phyloP scores from a whole-genome alignment of 768 basidiomycete species.

The Trametes coccinea region DNA sequence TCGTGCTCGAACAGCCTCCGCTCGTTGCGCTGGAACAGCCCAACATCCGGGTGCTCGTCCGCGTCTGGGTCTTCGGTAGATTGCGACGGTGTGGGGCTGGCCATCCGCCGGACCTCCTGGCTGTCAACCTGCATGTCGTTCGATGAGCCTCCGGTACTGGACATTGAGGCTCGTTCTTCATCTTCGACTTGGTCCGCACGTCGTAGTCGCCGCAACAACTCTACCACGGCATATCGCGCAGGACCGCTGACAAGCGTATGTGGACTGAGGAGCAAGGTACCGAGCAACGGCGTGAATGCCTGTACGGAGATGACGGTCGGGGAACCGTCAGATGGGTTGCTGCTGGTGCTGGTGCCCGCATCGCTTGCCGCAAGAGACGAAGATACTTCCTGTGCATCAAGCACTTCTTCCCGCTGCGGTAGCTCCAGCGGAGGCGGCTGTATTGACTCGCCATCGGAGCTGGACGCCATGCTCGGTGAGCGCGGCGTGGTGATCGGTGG shows the following conservation, averaged over 20 bases:
- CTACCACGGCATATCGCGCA: slow-evolving; percentile 75
- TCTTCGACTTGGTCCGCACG: slow-evolving; percentile 49
- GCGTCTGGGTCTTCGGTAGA: slow-evolving; percentile 27
- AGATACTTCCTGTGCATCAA: neutral
- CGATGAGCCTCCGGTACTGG: neutral
- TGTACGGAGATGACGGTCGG: slow-evolving; percentile 67
- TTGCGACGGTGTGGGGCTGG: slow-evolving; percentile 16
- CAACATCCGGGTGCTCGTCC: slow-evolving; percentile 36
- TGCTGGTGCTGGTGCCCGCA: slow-evolving; percentile 32
- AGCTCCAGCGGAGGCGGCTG: slow-evolving; percentile 1
- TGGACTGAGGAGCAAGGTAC: slow-evolving; percentile 80
- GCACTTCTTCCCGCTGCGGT: slow-evolving; percentile 1
- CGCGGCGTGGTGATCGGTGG: slow-evolving; percentile 15
- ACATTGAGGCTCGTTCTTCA: neutral
- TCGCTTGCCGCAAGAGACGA: slow-evolving; percentile 45
- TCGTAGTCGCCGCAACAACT: slow-evolving; percentile 70
- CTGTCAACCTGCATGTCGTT: neutral
- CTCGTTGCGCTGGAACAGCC: slow-evolving; percentile 56
- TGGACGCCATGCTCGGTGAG: neutral
- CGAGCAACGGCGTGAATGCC: slow-evolving; percentile 89
- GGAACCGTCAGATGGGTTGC: neutral
- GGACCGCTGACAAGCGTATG: slow-evolving; percentile 72
- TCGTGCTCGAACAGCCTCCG: slow-evolving; percentile 74
- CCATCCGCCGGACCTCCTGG: neutral
- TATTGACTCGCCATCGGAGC: neutral